Evolutionary conservation across 768 basidiomycete species (phyloP).

Genomic region (Tylopilus cervinicoccineus): DNA sequence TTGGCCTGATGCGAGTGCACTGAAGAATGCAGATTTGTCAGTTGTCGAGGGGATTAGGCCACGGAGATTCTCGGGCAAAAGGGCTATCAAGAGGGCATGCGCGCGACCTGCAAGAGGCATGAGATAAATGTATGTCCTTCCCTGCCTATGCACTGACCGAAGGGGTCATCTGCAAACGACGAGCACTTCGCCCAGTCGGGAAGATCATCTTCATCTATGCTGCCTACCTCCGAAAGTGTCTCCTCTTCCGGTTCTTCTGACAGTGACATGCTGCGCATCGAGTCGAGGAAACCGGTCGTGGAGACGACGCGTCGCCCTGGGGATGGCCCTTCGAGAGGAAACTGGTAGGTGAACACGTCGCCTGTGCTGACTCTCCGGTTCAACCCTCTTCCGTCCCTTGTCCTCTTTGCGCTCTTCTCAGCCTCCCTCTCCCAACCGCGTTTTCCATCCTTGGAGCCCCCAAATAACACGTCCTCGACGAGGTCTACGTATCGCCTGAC

Average conservation of each 20-base stretch:
- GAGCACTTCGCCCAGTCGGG: constrained; percentile 73
- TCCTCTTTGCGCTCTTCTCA: constrained; percentile 43
- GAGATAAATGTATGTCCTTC: not conserved
- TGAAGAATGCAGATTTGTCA: constrained; percentile 42
- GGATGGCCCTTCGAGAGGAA: constrained; percentile 17
- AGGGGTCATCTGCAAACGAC: constrained; percentile 49
- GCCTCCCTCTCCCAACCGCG: constrained; percentile 47
- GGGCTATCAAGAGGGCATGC: constrained; percentile 53
- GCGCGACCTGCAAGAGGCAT: constrained; percentile 48
- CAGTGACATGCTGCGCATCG: constrained; percentile 46
- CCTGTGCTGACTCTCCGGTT: constrained; percentile 30
- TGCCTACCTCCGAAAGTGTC: constrained; percentile 37
- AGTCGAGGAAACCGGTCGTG: constrained; percentile 48
- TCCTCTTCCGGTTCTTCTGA: constrained; percentile 57
- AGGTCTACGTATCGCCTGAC: constrained; percentile 64
- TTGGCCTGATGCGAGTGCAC: constrained; percentile 68
- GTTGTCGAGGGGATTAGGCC: constrained; percentile 32
- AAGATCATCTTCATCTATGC: constrained; percentile 65
- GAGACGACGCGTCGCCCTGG: constrained; percentile 52
- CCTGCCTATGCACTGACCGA: constrained; percentile 45
- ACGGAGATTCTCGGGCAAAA: constrained; percentile 58
- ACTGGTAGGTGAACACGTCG: constrained; percentile 25
- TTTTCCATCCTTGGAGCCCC: constrained; percentile 46
- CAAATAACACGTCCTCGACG: constrained; percentile 80
- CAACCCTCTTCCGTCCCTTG: constrained; percentile 37